phyloP scores from a whole-genome alignment of 306 rosid genomes.

The Prunus persica region DNA sequence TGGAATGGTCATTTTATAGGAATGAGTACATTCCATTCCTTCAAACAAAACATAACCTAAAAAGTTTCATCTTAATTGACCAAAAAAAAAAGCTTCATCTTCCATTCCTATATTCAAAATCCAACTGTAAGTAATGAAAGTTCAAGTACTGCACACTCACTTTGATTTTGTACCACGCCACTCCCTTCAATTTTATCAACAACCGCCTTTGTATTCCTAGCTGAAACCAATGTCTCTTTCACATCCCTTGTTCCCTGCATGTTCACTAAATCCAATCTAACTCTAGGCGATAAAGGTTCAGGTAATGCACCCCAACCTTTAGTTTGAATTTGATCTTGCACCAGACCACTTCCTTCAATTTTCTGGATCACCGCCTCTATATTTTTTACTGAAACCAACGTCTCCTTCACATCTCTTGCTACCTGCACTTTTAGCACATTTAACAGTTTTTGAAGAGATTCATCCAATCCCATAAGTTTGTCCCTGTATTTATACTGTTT shows the following conservation, averaged over 20 bases:
- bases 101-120: too few species aligned
- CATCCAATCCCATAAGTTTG: constrained; percentile 35
- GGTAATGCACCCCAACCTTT: constrained; percentile 31
- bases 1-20: too few species aligned
- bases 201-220: too few species aligned
- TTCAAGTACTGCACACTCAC: background rate
- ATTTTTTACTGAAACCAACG: background rate
- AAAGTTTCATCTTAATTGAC: too few species aligned
- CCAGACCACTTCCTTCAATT: background rate
- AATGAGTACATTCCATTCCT: too few species aligned
- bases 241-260: background rate
- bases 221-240: too few species aligned
- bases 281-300: constrained; percentile 24
- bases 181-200: background rate
- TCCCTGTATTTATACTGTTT: constrained; percentile 20
- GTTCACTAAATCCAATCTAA: constrained; percentile 40
- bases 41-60: too few species aligned
- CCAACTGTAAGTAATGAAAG: background rate
- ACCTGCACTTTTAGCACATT: constrained; percentile 9
- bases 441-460: constrained; percentile 23
- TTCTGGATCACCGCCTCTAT: background rate
- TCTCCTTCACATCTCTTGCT: constrained; percentile 17
- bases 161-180: background rate
- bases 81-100: too few species aligned
- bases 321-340: background rate